Base-by-base conservation (phyloP, 768 basidiomycete genomes). In the Boletus fagicola region DNA sequence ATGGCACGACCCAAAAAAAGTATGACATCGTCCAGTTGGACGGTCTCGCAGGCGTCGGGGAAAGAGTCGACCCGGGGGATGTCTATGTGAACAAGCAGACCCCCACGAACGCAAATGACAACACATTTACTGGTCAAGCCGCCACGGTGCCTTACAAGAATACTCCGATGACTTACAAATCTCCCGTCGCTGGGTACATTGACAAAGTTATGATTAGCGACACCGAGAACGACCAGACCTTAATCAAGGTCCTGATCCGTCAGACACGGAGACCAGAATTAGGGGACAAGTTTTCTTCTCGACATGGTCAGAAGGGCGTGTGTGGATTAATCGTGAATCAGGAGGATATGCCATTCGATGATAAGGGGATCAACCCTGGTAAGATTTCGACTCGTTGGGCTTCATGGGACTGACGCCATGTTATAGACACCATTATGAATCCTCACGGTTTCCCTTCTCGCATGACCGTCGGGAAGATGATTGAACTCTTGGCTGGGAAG, bases 381-480 rank as follows among this genome's bases (percentile, higher is more conserved):
- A 74, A 58, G 80, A 45, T 26, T n/a, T 26, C n/a, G 38, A 44
- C 26, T 13, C 9, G 33, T 56, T 44, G 49, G 49, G 35, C 33
- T 36, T 18, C 43, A 44, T 72, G 49, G 47, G 39, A 28, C 63
- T 64, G 50, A 56, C 50, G 24, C 43, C 54, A 31, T 51, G n/a
- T 39, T 45, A 33, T 75, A 89, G 96, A 99, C 74, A 93, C 95
- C 18, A 97, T 99, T 77, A 98, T 99, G 96, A 99, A 99, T 71
- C 97, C 97, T 4, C 97, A 99, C 74, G 97, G 97, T 68, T 98
- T 99, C 80, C 97, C 97, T 5, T 96, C 93, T 56, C 91, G 96
- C 53, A 98, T 95, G 94, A 99, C 97, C 26, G 97, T 99, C 30
- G 97, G 97, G 49, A 99, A 99, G 78, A 99, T 99, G 97, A 97